Base-by-base conservation (phyloP, 1,139 yeast genomes). In the Yamadazyma triangularis region DNA sequence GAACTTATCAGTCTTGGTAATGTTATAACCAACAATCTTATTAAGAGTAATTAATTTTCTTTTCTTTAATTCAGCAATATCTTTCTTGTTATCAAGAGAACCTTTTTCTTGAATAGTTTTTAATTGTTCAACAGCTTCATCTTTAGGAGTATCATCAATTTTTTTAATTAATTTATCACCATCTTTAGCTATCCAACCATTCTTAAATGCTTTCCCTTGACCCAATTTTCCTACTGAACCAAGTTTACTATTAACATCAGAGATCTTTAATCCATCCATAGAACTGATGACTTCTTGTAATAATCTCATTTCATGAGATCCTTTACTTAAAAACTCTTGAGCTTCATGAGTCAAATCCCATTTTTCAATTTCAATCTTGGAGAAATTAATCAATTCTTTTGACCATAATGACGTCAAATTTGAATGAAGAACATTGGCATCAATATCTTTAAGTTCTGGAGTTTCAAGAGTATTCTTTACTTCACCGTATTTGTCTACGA, bases 181-280 rank as follows among this genome's bases (percentile, higher is more conserved):
- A 41, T 82, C 84, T 58, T 91, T 91, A 44, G 76, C 65, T 50
- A 91, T 79, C 99, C 99, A 91, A 30, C 95, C 95, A 58, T 89
- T 89, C 63, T 88, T 91, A 73, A 91, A 91, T n/a, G 97, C 98
- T 51, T 89, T 82, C 48, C 95, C 95, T 64, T 91, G 98, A 39
- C 98, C 99, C 41, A 89, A 73, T 48, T 82, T 80, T 37, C 96
- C 97, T 40, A 78, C 75, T 30, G 79, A 64, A 30, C 97, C 96
- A 59, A 89, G 69, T 42, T 81, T 76, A 36, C 77, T 58, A 44
- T 77, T 76, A 36, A 91, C 94, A 36, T 91, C 96, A 15, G 83
- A 58, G 45, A 91, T 80, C 51, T 85, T 84, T 50, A 91, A 71
- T 26, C 93, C 88, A 38, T 83, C 94, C 36, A 88, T 58, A 24